These are phyloP conservation scores for Telfairia occidentalis DNA, from an alignment of 331 rosid species.

Conservation along the genomic window DNA sequence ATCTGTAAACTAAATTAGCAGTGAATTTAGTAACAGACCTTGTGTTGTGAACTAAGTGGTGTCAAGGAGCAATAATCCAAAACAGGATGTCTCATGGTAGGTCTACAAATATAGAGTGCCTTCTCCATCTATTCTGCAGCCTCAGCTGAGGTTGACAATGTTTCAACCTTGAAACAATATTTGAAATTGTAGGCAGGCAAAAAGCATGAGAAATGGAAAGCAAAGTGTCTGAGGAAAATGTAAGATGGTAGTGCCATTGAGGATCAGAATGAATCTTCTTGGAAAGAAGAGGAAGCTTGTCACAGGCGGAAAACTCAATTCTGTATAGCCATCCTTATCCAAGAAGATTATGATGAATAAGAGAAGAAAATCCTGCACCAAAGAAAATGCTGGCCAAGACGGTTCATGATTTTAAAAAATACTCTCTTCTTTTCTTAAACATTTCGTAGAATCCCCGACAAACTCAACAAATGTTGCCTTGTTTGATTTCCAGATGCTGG, in stretches of 20 bases:
- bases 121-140: conserved; percentile 76
- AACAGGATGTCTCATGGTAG: conserved; percentile 90
- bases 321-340: conserved; percentile 84
- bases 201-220: conserved; percentile 64
- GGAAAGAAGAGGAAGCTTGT: conserved; percentile 57
- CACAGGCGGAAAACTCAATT: conserved; percentile 56
- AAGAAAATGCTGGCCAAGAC: conserved; percentile 98
- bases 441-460: conserved; percentile 55
- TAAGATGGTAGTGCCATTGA: conserved; percentile 65
- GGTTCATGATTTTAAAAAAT: conserved; percentile 56
- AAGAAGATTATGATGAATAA: conserved; percentile 62
- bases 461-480: conserved; percentile 44
- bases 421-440: conserved; percentile 36
- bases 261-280: conserved; percentile 65
- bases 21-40: conserved; percentile 96
- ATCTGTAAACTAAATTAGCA: conserved; percentile 74
- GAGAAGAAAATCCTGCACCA: conserved; percentile 99
- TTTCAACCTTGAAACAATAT: conserved; percentile 61
- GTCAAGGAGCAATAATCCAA: conserved; percentile 91
- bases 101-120: conserved; percentile 75
- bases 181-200: conserved; percentile 69
- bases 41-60: conserved; percentile 68
- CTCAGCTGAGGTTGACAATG: conserved; percentile 75
- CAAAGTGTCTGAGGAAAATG: conserved; percentile 63
- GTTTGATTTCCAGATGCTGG: conserved; percentile 19